Percentiles rank a stretch among this genome's conserved stretches.
These are phyloP conservation scores for Aquilaria malaccensis DNA, from an alignment of 345 rosid genomes.

Conservation along the genomic window DNA sequence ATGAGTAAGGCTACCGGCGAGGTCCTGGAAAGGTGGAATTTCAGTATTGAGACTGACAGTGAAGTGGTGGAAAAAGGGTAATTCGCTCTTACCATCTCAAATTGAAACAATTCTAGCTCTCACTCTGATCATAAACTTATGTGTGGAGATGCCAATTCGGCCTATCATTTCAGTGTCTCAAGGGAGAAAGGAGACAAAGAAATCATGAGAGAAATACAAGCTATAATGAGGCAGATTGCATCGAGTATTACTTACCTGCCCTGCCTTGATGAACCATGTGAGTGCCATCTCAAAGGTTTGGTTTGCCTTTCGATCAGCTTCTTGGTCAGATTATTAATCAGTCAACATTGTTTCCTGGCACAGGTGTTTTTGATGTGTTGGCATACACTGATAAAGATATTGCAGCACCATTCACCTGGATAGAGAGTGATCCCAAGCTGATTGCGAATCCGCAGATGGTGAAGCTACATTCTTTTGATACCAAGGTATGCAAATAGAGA, in stretches of 20 bases:
- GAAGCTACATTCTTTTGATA: conserved; percentile 91
- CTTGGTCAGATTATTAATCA: not conserved
- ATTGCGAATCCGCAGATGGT: conserved; percentile 99
- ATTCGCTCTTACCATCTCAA: not conserved
- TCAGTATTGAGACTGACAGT: conserved; percentile 73
- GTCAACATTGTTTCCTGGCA: not conserved
- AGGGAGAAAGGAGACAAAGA: conserved; percentile 97
- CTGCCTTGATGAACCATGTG: conserved; percentile 93
- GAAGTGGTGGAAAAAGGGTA: conserved; percentile 90
- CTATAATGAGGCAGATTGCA: conserved; percentile 92
- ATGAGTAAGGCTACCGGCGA: conserved; percentile 80
- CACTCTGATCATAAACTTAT: not conserved
- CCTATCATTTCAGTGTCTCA: conserved; percentile 43
- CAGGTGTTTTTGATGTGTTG: conserved; percentile 93
- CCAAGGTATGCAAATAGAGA: conserved; percentile 42
- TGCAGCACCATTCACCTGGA: conserved; percentile 92
- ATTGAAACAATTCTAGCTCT: not conserved
- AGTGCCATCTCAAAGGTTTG: conserved; percentile 11
- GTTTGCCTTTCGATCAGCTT: not conserved
- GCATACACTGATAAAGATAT: conserved; percentile 88
- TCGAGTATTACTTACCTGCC: conserved; percentile 94
- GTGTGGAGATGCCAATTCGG: not conserved
- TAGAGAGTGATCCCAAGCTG: conserved; percentile 90
- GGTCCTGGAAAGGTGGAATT: conserved; percentile 94
- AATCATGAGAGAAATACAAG: conserved; percentile 95